Evolutionary conservation across 1,139 yeast species (phyloP).

Genomic region (Lodderomyces margitis): DNA sequence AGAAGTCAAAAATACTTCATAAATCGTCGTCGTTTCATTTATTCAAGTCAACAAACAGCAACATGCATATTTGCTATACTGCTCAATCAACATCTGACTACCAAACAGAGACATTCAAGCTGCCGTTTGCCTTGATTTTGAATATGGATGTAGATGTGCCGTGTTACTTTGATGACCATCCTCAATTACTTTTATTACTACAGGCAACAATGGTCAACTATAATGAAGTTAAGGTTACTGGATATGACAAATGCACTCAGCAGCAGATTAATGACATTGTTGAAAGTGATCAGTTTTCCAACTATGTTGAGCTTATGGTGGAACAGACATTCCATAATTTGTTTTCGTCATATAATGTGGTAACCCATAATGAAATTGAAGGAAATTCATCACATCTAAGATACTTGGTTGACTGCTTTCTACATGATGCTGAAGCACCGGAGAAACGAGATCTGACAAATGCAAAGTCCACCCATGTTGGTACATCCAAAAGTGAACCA

Average conservation of each 20-base stretch:
- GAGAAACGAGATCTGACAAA: background rate
- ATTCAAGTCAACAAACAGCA: slow-evolving; percentile 44
- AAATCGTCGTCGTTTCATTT: slow-evolving; percentile 86
- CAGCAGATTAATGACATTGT: slow-evolving; percentile 27
- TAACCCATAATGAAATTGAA: slow-evolving; percentile 24
- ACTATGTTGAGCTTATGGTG: background rate
- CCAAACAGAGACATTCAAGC: slow-evolving; percentile 53
- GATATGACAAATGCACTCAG: slow-evolving; percentile 24
- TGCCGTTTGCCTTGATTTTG: slow-evolving; percentile 65
- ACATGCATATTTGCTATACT: slow-evolving; percentile 59
- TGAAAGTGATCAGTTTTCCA: slow-evolving; percentile 7
- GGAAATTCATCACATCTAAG: slow-evolving; percentile 24
- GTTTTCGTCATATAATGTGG: slow-evolving; percentile 19
- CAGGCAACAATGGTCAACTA: slow-evolving; percentile 30
- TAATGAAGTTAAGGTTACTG: slow-evolving; percentile 28
- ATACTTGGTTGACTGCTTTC: background rate
- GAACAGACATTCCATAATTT: background rate
- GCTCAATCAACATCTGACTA: slow-evolving; percentile 74
- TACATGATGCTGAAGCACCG: background rate
- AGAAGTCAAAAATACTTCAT: slow-evolving; percentile 75
- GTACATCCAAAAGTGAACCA: background rate
- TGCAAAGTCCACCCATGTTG: background rate
- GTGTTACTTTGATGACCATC: slow-evolving; percentile 25
- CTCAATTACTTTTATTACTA: slow-evolving; percentile 26
- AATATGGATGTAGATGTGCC: slow-evolving; percentile 38